Percentiles rank a stretch among this genome's conserved stretches.
These are phyloP conservation scores for Periconia sp. DNA, from an alignment of 2,329 filamentous ascomycete genomes.

Conservation along the genomic window DNA sequence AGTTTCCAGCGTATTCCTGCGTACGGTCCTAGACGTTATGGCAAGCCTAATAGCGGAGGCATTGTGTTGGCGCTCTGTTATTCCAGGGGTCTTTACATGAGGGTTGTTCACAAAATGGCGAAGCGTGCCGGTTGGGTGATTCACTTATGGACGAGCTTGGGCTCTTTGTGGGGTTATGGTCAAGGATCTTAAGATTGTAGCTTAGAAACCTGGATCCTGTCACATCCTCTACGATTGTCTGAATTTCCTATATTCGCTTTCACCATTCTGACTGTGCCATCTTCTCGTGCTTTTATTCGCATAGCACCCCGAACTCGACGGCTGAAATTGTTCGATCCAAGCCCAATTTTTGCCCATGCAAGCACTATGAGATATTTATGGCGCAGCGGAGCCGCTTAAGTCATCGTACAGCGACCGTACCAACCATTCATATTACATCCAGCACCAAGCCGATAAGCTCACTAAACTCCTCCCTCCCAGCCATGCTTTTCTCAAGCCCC, in stretches of 20 bases:
- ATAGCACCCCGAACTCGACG: no score
- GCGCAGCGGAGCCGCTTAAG: no score
- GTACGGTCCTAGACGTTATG: constrained; percentile 42
- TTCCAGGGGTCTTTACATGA: constrained; percentile 39
- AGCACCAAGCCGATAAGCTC: constrained; percentile 52
- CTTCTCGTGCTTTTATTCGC: no score
- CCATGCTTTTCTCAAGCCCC: constrained; percentile 60
- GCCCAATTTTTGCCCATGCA: constrained; percentile 1
- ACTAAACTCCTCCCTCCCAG: constrained; percentile 53
- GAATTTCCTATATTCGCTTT: constrained; percentile 6
- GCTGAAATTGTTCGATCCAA: no score
- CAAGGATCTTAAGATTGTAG: constrained; percentile 46
- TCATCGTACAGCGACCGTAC: not conserved
- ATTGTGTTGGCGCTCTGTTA: constrained; percentile 46
- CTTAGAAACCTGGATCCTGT: constrained; percentile 46
- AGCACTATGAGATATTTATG: not conserved
- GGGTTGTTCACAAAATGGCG: constrained; percentile 48
- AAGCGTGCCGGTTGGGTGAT: constrained; percentile 46
- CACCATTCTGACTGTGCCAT: no score
- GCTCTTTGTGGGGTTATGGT: constrained; percentile 37
- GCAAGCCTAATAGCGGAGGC: constrained; percentile 46
- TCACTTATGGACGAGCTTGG: constrained; percentile 45
- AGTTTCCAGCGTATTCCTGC: constrained; percentile 39
- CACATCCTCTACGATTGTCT: constrained; percentile 33
- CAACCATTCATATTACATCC: constrained; percentile 33